These are phyloP conservation scores for Hibiscus trionum DNA, from an alignment of 345 rosid genomes.

Conservation along the genomic window DNA sequence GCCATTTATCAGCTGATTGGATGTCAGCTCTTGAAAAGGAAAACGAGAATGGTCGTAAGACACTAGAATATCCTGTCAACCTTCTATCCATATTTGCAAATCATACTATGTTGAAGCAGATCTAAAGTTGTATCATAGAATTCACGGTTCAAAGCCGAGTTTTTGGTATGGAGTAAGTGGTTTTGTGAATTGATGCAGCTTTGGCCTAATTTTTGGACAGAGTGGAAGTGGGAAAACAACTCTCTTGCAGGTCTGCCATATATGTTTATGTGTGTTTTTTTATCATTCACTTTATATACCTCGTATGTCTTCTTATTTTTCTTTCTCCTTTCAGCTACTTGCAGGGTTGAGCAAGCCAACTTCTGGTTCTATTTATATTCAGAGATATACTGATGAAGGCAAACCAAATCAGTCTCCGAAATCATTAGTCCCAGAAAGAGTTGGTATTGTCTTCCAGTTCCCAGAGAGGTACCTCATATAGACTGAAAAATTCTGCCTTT, in stretches of 20 bases:
- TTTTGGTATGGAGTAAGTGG: conserved; percentile 3
- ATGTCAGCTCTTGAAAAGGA: not conserved
- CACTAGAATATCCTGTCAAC: not conserved
- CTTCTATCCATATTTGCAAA: not conserved
- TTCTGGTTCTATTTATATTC: conserved; percentile 70
- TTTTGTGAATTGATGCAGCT: conserved; percentile 36
- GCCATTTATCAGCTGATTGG: not conserved
- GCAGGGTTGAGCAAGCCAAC: conserved; percentile 86
- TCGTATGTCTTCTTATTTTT: not conserved
- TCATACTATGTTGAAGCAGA: no score
- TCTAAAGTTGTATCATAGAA: not conserved
- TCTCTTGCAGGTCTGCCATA: conserved; percentile 56
- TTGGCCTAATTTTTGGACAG: conserved; percentile 90
- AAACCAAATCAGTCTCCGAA: conserved; percentile 37
- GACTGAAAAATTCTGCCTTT: not conserved
- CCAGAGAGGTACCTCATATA: conserved; percentile 67
- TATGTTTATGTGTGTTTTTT: not conserved
- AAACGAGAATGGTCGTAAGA: not conserved
- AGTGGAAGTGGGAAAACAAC: conserved; percentile 99
- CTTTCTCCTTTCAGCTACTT: conserved; percentile 52
- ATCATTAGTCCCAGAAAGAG: conserved; percentile 54
- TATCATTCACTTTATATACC: not conserved
- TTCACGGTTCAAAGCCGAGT: not conserved
- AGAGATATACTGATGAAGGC: conserved; percentile 53
- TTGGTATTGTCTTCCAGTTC: conserved; percentile 91